Conservation (phyloP, 2,329 filamentous ascomycete species). For the Penicillium hesseltinei region DNA sequence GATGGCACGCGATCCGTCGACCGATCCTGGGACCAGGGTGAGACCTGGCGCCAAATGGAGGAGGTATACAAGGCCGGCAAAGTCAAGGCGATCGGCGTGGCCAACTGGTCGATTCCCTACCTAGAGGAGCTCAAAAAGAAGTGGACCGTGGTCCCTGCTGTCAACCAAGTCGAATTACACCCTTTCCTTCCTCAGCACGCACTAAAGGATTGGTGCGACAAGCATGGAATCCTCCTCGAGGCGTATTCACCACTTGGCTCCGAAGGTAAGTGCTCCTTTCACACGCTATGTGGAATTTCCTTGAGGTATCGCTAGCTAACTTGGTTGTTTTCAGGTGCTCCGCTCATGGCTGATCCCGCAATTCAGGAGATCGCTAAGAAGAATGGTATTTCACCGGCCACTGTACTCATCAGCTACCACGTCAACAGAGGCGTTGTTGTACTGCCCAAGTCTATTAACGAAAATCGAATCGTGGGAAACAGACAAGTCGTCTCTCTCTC, state of each 20-base stretch:
- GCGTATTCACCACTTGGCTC: conserved; percentile 37
- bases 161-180: conserved; percentile 41
- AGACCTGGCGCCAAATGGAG: conserved; percentile 25
- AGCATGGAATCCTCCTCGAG: conserved; percentile 37
- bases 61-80: conserved; percentile 17
- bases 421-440: conserved; percentile 16
- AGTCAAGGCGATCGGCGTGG: conserved; percentile 28
- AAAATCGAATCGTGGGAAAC: conserved; percentile 13
- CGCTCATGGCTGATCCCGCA: conserved; percentile 13
- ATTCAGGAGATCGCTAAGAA: conserved; percentile 16
- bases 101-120: conserved; percentile 23
- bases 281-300: neutral
- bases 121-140: conserved; percentile 18
- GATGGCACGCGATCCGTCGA: conserved; percentile 31
- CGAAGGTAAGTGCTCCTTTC: conserved; percentile 6
- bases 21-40: conserved; percentile 24
- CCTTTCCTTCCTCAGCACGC: conserved; percentile 41
- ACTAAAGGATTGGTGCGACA: conserved; percentile 35
- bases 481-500: conserved; percentile 11
- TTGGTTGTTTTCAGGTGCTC: conserved; percentile 6
- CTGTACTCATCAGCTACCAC: conserved; percentile 15
- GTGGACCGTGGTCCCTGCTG: conserved; percentile 23
- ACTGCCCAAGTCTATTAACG: conserved; percentile 16
- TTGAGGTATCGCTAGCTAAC: neutral
- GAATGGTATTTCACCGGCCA: conserved; percentile 11